Conservation (phyloP, 2,329 filamentous ascomycete genomes). For the Colletotrichum eremochloae region DNA sequence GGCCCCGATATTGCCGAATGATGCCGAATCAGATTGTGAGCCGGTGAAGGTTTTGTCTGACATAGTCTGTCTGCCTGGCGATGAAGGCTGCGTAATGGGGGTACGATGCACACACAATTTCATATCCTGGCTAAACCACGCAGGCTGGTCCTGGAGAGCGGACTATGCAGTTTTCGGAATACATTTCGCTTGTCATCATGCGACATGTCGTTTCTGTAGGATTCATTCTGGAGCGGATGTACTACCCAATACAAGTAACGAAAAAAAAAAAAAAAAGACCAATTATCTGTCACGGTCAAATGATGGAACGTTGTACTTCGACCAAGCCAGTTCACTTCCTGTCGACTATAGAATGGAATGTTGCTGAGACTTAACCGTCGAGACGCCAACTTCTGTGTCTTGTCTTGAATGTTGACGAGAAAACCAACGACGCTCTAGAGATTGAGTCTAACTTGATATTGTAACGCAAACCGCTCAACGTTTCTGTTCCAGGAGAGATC, state of each 20-base stretch:
- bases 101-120: not conserved
- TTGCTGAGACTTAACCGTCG: no score
- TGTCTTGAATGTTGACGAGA: accelerated
- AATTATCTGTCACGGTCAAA: not conserved
- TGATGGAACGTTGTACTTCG: not conserved
- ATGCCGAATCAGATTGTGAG: not conserved
- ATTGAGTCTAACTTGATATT: not conserved
- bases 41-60: not conserved
- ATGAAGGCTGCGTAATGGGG: not conserved
- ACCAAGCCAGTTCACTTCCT: not conserved
- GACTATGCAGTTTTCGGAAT: not conserved
- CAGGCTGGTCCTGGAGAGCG: not conserved
- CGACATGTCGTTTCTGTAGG: not conserved
- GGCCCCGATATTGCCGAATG: not conserved
- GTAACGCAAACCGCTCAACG: no score
- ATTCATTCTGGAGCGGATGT: not conserved
- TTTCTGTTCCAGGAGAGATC: not conserved
- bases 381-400: not conserved
- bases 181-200: not conserved
- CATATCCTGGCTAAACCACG: not conserved
- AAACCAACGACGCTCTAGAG: no score
- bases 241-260: no score
- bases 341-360: not conserved
- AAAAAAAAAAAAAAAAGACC: no score
- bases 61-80: not conserved